phyloP scores from a whole-genome alignment of 345 rosid species.

The Syzygium jambos region DNA sequence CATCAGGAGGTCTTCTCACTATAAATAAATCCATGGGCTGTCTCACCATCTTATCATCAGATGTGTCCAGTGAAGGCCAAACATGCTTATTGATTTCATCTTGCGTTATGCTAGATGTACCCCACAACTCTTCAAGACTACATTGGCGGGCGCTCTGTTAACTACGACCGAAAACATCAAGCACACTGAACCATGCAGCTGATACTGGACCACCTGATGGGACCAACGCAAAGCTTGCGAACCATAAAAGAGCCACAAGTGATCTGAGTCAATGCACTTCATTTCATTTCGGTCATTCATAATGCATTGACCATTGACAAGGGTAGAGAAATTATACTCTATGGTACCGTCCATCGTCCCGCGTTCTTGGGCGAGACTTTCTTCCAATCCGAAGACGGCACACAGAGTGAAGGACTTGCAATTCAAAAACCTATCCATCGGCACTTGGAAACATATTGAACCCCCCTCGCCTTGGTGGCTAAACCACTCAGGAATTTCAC shows the following conservation, averaged over 20 bases:
- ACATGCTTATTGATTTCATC: background rate
- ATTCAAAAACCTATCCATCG: rapidly evolving
- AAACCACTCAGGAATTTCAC: background rate
- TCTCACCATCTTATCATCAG: background rate
- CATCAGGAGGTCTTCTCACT: background rate
- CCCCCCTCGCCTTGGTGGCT: background rate
- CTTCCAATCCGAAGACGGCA: background rate
- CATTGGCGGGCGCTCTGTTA: background rate
- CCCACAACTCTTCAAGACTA: background rate
- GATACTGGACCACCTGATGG: rapidly evolving
- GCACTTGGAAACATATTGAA: background rate
- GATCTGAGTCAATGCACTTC: background rate
- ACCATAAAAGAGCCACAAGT: background rate
- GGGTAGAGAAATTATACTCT: background rate
- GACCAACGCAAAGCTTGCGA: background rate
- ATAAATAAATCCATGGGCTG: background rate
- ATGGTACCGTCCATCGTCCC: rapidly evolving
- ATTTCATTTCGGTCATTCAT: background rate
- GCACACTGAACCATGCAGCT: background rate
- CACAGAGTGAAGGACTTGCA: rapidly evolving
- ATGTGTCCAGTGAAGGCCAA: background rate
- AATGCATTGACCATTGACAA: rapidly evolving
- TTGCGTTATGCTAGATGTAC: rapidly evolving
- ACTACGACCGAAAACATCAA: background rate
- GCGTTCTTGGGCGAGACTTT: background rate